Conservation (phyloP, 257 asterid genomes). For the Solanum etuberosum region DNA sequence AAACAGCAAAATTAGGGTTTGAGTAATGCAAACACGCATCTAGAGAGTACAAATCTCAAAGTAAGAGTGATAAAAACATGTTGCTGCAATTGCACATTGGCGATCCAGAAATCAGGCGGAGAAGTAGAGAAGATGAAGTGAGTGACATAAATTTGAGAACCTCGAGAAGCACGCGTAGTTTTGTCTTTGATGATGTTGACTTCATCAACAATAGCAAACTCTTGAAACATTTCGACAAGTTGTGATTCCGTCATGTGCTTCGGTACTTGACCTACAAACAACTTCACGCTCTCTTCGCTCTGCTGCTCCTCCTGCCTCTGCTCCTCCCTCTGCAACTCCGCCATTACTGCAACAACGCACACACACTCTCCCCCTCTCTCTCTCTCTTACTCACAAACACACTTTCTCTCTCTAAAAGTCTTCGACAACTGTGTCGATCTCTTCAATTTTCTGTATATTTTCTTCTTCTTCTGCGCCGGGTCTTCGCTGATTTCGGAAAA, state of each 20-base stretch:
- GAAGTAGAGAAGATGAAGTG: background rate
- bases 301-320: constrained; percentile 10
- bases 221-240: constrained; percentile 53
- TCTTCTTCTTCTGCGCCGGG: constrained; percentile 22
- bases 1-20: constrained; percentile 31
- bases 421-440: constrained; percentile 12
- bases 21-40: constrained; percentile 5
- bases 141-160: constrained; percentile 6
- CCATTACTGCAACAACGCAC: constrained; percentile 37
- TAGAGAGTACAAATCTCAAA: constrained; percentile 4
- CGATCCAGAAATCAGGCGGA: constrained; percentile 31
- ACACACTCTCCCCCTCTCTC: constrained; percentile 7
- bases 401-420: constrained; percentile 11
- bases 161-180: constrained; percentile 89
- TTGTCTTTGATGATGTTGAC: constrained; percentile 90
- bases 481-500: constrained; percentile 16
- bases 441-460: constrained; percentile 9
- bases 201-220: constrained; percentile 68
- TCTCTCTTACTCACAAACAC: constrained; percentile 15
- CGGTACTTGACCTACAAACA: constrained; percentile 97
- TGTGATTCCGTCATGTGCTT: constrained; percentile 79
- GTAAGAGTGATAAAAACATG: background rate
- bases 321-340: constrained; percentile 36
- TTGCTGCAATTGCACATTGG: constrained; percentile 29
- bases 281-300: constrained; percentile 81